These are phyloP conservation scores for Fusarium sp. DNA, from an alignment of 2,329 filamentous ascomycete species.

Conservation along the genomic window DNA sequence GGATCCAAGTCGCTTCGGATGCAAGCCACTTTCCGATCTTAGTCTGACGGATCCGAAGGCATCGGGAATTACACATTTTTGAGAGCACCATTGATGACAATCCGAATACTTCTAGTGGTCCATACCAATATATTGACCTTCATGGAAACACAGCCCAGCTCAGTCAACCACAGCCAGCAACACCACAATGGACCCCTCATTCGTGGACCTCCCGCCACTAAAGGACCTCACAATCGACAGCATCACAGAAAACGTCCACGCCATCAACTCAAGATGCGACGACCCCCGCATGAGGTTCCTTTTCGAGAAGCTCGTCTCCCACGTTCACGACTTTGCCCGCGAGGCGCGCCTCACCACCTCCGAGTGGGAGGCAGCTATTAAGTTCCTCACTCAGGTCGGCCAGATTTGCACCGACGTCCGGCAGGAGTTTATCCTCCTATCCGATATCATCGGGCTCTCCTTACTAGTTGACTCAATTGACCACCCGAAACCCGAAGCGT, in stretches of 20 bases:
- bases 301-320: slow-evolving; percentile 75
- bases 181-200: background rate
- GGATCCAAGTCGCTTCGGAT: too few species aligned
- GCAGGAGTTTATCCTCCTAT: slow-evolving; percentile 79
- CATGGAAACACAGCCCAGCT: too few species aligned
- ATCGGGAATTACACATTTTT: too few species aligned
- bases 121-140: too few species aligned
- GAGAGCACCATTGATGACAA: too few species aligned
- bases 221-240: slow-evolving; percentile 76
- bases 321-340: slow-evolving; percentile 81
- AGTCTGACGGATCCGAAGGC: too few species aligned
- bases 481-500: slow-evolving; percentile 76
- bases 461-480: slow-evolving; percentile 82
- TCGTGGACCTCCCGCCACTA: background rate
- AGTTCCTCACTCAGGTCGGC: slow-evolving; percentile 76
- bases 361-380: slow-evolving; percentile 79
- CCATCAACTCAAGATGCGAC: slow-evolving; percentile 75
- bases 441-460: slow-evolving; percentile 80
- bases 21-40: too few species aligned
- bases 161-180: too few species aligned
- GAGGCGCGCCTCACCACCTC: slow-evolving; percentile 78
- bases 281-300: slow-evolving; percentile 75
- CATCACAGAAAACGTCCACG: slow-evolving; percentile 77
- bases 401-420: slow-evolving; percentile 77
- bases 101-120: too few species aligned